Conservation (phyloP, 768 basidiomycete genomes). For the Pholiota conissans region DNA sequence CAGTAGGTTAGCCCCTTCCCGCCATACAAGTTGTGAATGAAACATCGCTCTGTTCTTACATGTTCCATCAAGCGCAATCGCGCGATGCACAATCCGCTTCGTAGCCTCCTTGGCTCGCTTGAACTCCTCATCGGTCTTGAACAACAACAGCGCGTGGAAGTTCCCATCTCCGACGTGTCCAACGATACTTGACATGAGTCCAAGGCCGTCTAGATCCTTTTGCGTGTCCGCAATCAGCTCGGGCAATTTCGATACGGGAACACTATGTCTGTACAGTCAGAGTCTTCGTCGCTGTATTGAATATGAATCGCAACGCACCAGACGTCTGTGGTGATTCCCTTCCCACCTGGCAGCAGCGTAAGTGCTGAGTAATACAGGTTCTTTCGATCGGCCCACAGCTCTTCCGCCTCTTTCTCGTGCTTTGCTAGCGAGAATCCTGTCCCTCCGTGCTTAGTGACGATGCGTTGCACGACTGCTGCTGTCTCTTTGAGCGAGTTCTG, state of each 20-base stretch:
- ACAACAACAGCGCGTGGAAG: slow-evolving; percentile 54
- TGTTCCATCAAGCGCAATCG: slow-evolving; percentile 72
- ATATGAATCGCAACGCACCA: slow-evolving; percentile 40
- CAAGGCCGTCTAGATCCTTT: slow-evolving; percentile 57
- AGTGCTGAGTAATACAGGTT: slow-evolving; percentile 59
- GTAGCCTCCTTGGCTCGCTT: slow-evolving; percentile 44
- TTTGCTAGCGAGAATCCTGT: slow-evolving; percentile 66
- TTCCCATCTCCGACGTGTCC: slow-evolving; percentile 78
- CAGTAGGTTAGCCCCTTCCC: not conserved
- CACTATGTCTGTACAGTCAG: slow-evolving; percentile 27
- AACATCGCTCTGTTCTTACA: slow-evolving; percentile 41
- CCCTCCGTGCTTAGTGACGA: slow-evolving; percentile 67
- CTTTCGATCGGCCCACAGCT: slow-evolving; percentile 76
- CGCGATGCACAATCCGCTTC: slow-evolving; percentile 63
- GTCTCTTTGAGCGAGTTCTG: slow-evolving; percentile 57
- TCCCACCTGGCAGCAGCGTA: slow-evolving; percentile 55
- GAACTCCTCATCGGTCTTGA: slow-evolving; percentile 56
- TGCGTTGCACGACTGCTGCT: slow-evolving; percentile 50
- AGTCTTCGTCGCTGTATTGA: not conserved
- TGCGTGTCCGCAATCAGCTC: slow-evolving; percentile 69
- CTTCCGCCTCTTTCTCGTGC: slow-evolving; percentile 61
- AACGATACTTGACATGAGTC: slow-evolving; percentile 64
- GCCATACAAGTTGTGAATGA: not conserved
- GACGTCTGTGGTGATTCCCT: slow-evolving; percentile 74
- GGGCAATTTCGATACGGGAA: slow-evolving; percentile 66